These are phyloP conservation scores for Calonectria crousiana DNA, from an alignment of 2,329 filamentous ascomycete genomes.

Conservation along the genomic window DNA sequence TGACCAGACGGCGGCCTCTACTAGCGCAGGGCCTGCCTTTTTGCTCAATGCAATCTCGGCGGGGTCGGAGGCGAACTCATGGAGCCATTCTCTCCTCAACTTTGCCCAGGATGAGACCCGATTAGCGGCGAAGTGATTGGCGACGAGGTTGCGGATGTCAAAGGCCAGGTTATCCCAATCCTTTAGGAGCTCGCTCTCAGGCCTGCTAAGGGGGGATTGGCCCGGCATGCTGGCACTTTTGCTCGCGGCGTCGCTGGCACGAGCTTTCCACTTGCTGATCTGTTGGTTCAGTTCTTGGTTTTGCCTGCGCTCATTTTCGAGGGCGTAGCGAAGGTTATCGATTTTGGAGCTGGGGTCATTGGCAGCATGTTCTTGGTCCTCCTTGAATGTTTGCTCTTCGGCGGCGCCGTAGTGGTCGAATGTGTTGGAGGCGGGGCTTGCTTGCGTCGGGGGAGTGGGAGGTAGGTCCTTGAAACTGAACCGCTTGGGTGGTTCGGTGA, in stretches of 20 bases:
- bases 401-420: neutral
- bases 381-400: neutral
- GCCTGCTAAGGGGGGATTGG: conserved; percentile 8
- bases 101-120: conserved; percentile 1
- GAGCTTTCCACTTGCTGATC: neutral
- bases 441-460: neutral
- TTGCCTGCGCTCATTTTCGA: neutral
- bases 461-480: neutral
- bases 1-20: conserved; percentile 14
- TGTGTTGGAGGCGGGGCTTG: neutral
- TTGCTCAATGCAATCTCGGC: neutral
- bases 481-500: neutral
- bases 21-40: neutral
- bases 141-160: conserved; percentile 9
- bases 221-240: neutral
- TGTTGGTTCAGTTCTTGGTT: neutral
- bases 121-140: neutral
- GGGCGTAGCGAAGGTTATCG: neutral
- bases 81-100: neutral
- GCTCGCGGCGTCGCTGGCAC: neutral
- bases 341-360: neutral
- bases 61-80: neutral
- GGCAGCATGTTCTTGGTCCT: neutral
- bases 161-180: conserved; percentile 1
- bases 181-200: conserved; percentile 14